These are phyloP conservation scores for Durio zibethinus DNA, from an alignment of 345 rosid genomes.

Conservation along the genomic window DNA sequence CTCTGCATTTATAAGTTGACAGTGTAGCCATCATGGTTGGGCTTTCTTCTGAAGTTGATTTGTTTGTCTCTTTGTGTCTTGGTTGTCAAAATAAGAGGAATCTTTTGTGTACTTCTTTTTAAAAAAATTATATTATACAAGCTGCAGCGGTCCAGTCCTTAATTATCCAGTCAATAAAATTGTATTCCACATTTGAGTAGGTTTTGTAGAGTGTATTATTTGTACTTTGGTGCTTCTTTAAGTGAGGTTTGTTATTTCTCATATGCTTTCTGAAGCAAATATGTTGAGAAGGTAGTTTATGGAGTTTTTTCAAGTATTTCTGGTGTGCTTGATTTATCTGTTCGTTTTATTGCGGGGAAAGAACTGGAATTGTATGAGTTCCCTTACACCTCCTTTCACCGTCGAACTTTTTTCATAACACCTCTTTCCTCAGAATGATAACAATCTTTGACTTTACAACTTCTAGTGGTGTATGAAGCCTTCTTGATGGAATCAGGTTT, in stretches of 20 bases:
- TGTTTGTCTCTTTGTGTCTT: not conserved
- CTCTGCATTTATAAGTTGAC: conserved; percentile 1
- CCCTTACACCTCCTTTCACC: not conserved
- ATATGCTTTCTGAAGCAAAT: not conserved
- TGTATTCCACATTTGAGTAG: not conserved
- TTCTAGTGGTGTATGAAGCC: not conserved
- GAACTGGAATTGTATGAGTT: not conserved
- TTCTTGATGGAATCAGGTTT: not conserved
- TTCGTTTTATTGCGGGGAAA: not conserved
- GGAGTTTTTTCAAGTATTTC: not conserved
- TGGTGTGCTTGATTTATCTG: not conserved
- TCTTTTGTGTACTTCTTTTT: not conserved
- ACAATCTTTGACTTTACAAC: not conserved
- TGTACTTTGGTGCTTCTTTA: not conserved
- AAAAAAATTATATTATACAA: not conserved
- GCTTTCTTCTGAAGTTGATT: conserved; percentile 1
- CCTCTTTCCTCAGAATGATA: not conserved
- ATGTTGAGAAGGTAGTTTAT: not conserved
- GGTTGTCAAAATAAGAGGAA: not conserved
- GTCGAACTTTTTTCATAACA: not conserved
- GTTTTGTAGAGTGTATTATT: conserved; percentile 4
- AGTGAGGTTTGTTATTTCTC: not conserved
- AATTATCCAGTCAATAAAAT: not conserved
- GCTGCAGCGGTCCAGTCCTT: not conserved
- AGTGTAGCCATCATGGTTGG: not conserved